Evolutionary conservation across 768 basidiomycete genomes (phyloP), one percentile per base, ranked within the genome.

Genomic region (Stropharia rugosoannulata): DNA sequence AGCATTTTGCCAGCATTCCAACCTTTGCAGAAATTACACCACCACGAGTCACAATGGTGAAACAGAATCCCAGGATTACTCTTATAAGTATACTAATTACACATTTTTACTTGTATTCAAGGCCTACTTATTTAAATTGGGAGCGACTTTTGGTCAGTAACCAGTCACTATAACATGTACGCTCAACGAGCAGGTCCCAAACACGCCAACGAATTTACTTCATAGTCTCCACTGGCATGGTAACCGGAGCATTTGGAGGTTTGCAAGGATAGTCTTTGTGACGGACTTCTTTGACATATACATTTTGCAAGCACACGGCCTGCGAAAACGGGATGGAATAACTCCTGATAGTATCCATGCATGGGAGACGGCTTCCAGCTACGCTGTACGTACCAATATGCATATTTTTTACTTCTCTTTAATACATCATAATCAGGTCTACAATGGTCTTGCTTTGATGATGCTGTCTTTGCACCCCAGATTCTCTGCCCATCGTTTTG

Each of bases 401-500:
- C 18, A 45, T 32, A 19, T 10, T 3, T 16, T 22, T 15, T 13
- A 29, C 22, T 5, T 18, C 40, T 37, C 5, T 10, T 22, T 12
- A 10, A 22, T 18, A 29, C 11, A 15, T 3, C 9, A 4, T 47
- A 1, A 5, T n/a, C 64, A 90, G 88, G 73, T 89, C 39, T 81
- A 78, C 64, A 89, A 90, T 55, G 89, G 89, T 12, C 76, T 91
- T 10, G 85, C 78, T 0, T 70, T 90, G 53, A 68, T 90, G 62
- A 67, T 82, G 9, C 63, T 89, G 10, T 88, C 88, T 1, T 63
- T 83, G 65, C 86, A 90, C 68, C 83, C 77, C 1, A 77, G 78
- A 32, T 87, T 89, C 63, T 69, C 82, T 0, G 55, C 61, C 0
- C 85, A 89, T 63, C 71, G 75, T 9, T 89, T 89, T 63, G 82